A percentile compares a stretch with the other conserved stretches of the same genome.
phyloP scores from a whole-genome alignment of 768 basidiomycete genomes.

The Lactifluus hygrophoroides region DNA sequence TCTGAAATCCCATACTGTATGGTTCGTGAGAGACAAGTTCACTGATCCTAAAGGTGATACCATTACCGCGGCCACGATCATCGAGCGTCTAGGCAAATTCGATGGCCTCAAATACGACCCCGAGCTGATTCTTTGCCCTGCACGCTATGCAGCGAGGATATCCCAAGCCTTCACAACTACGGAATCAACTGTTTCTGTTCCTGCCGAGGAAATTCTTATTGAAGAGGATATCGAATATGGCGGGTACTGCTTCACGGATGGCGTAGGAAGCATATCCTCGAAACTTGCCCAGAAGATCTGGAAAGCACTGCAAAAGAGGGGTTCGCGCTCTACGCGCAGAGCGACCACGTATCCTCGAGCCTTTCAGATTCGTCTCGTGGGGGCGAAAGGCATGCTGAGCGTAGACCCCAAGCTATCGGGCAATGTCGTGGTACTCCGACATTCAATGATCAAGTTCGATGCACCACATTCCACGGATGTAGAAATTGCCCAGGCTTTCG shows the following conservation, averaged over 20 bases:
- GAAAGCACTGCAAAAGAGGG: conserved; percentile 32
- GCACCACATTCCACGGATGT: conserved; percentile 38
- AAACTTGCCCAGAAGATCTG: conserved; percentile 45
- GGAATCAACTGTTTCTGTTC: conserved; percentile 43
- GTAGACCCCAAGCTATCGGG: conserved; percentile 48
- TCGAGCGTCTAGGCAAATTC: conserved; percentile 48
- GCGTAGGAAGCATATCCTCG: conserved; percentile 55
- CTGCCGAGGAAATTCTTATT: conserved; percentile 32
- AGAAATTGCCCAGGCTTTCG: conserved; percentile 60
- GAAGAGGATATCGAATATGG: conserved; percentile 39
- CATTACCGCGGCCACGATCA: conserved; percentile 42
- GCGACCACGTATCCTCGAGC: conserved; percentile 37
- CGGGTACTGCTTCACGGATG: conserved; percentile 55
- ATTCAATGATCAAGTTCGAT: conserved; percentile 64
- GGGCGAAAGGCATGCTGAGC: conserved; percentile 58
- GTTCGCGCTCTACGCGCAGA: conserved; percentile 29
- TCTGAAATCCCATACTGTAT: conserved; percentile 46
- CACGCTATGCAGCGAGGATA: conserved; percentile 62
- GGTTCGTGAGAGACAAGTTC: conserved; percentile 56
- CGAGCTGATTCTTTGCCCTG: conserved; percentile 48
- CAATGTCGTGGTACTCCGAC: conserved; percentile 41
- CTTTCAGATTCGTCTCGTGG: conserved; percentile 52
- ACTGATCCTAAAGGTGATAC: conserved; percentile 22
- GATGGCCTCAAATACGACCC: conserved; percentile 37
- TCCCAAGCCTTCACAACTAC: conserved; percentile 73